phyloP scores from a whole-genome alignment of 2,329 filamentous ascomycete species.

The Mollisiaceae sp. region DNA sequence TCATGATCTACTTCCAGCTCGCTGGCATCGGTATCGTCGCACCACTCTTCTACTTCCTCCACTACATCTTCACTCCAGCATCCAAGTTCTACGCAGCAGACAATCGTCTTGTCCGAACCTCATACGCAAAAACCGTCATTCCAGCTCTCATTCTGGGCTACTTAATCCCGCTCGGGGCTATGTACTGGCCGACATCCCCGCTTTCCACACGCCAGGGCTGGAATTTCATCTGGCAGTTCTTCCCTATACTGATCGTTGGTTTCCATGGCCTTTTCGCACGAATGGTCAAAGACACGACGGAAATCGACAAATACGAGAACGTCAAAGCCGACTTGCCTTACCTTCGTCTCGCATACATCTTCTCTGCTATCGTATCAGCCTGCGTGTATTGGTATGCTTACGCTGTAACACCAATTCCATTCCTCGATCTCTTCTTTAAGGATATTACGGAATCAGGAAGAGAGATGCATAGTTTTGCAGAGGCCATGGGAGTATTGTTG shows the following conservation, averaged over 20 bases:
- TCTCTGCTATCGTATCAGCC: conserved; percentile 17
- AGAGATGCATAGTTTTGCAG: conserved; percentile 9
- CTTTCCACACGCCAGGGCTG: conserved; percentile 25
- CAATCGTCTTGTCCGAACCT: conserved; percentile 38
- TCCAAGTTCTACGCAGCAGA: conserved; percentile 41
- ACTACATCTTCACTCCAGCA: conserved; percentile 40
- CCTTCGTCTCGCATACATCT: conserved; percentile 24
- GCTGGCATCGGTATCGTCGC: conserved; percentile 39
- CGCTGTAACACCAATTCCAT: conserved; percentile 22
- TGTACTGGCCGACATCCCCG: conserved; percentile 26
- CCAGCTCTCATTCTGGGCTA: conserved; percentile 36
- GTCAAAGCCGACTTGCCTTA: conserved; percentile 23
- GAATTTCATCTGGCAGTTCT: conserved; percentile 28
- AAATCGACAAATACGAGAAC: conserved; percentile 11
- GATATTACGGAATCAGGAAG: conserved; percentile 31
- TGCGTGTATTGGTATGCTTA: conserved; percentile 19
- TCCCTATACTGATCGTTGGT: conserved; percentile 28
- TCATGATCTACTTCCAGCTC: conserved; percentile 35
- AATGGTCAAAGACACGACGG: conserved; percentile 19
- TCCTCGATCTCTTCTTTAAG: conserved; percentile 31
- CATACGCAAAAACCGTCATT: conserved; percentile 38
- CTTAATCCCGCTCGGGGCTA: conserved; percentile 29
- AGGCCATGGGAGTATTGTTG: conserved; percentile 23
- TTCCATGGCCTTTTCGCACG: conserved; percentile 23
- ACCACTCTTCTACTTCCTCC: conserved; percentile 43